Conservation (phyloP, 2,329 filamentous ascomycete genomes). For the Pyricularia grisea region DNA sequence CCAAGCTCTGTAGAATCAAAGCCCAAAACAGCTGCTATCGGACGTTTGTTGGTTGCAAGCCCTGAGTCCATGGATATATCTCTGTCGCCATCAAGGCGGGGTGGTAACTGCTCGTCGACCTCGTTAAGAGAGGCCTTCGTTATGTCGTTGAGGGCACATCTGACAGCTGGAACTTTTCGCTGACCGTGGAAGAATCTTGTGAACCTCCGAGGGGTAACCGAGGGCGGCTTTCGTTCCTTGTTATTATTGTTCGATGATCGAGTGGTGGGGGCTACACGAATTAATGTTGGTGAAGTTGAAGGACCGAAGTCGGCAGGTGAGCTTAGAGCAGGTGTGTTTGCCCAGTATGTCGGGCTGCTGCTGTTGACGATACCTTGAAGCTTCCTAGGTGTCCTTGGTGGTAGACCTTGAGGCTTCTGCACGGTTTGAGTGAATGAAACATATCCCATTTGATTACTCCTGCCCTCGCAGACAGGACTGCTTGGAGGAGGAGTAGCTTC, state of each 20-base stretch:
- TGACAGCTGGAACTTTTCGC: conserved; percentile 25
- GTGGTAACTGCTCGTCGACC: background rate
- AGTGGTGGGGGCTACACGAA: background rate
- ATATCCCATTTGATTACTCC: background rate
- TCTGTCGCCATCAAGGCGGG: background rate
- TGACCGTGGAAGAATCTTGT: conserved; percentile 42
- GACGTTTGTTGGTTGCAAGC: background rate
- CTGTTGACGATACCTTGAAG: background rate
- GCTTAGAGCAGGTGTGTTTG: background rate
- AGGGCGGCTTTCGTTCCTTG: conserved; percentile 40
- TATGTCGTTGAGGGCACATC: conserved; percentile 30
- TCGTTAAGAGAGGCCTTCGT: conserved; percentile 28
- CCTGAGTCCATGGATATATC: background rate
- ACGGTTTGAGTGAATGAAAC: background rate
- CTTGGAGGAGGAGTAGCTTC: conserved; percentile 1
- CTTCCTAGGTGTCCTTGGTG: background rate
- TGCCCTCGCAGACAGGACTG: background rate
- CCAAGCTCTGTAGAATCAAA: background rate
- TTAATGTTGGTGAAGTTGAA: background rate
- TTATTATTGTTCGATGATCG: conserved; percentile 11
- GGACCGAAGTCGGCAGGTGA: background rate
- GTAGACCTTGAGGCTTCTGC: background rate
- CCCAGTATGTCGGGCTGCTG: conserved; percentile 3
- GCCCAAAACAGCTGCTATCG: background rate
- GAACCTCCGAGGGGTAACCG: conserved; percentile 46